A percentile compares a stretch with the other conserved stretches of the same genome.
Conservation (phyloP, 257 asterid species). For the Rubia yunnanensis region DNA sequence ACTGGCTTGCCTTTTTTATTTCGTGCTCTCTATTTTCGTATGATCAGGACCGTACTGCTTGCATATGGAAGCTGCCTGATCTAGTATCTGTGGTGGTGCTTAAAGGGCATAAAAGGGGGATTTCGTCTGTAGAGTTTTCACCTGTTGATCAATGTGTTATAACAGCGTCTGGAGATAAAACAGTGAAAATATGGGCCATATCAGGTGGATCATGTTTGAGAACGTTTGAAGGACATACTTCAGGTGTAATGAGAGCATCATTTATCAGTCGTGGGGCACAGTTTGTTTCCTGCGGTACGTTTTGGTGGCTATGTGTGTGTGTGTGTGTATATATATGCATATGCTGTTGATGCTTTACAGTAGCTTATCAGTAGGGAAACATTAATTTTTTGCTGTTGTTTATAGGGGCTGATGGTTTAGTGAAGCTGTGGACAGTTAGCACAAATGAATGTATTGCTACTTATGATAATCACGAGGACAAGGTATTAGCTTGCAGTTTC, state of each 20-base stretch:
- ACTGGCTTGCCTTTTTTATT: not conserved
- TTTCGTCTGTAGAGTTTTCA: conserved; percentile 98
- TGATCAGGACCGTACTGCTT: conserved; percentile 91
- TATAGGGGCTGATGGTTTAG: conserved; percentile 92
- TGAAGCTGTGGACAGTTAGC: conserved; percentile 92
- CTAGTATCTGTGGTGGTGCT: conserved; percentile 65
- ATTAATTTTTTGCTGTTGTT: conserved; percentile 10
- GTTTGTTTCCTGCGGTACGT: conserved; percentile 79
- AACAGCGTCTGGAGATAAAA: conserved; percentile 95
- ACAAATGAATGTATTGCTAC: conserved; percentile 88
- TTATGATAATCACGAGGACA: conserved; percentile 91
- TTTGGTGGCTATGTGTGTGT: not conserved
- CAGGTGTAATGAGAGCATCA: conserved; percentile 87
- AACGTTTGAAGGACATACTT: conserved; percentile 92
- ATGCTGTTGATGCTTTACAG: not conserved
- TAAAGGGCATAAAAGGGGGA: conserved; percentile 92
- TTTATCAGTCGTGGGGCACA: conserved; percentile 87
- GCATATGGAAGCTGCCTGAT: conserved; percentile 92
- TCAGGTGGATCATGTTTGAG: conserved; percentile 86
- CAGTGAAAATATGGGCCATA: conserved; percentile 87
- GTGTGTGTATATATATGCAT: too few relatives aligned
- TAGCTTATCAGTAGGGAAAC: not conserved
- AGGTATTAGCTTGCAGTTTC: conserved; percentile 39
- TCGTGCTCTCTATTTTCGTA: conserved; percentile 15
- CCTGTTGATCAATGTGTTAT: conserved; percentile 96